Evolutionary conservation across 2,329 filamentous ascomycete species (phyloP).

Genomic region (Ilyonectria mors-panacis): DNA sequence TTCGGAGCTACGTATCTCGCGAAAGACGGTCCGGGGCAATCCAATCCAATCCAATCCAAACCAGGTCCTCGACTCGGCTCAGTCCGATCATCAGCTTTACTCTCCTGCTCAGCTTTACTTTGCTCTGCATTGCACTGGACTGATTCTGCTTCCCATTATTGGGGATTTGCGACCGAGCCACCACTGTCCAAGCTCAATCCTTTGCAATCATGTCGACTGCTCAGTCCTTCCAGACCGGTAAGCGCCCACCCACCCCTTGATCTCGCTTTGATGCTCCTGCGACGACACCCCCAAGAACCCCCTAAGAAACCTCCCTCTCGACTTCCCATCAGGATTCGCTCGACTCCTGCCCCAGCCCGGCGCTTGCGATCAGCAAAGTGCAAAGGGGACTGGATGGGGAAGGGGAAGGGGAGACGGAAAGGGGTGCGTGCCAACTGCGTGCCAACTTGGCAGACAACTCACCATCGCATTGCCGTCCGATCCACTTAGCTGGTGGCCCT

Average conservation of each 20-base stretch:
- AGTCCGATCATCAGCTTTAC: slow-evolving; percentile 29
- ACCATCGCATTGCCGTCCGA: slow-evolving; percentile 39
- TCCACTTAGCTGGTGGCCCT: slow-evolving; percentile 49
- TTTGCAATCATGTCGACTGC: slow-evolving; percentile 49
- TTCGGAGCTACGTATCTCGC: slow-evolving; percentile 44
- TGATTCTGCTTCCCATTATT: slow-evolving; percentile 24
- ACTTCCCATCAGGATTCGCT: slow-evolving; percentile 37
- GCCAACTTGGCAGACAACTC: slow-evolving; percentile 46
- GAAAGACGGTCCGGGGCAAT: slow-evolving; percentile 36
- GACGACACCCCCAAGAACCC: slow-evolving; percentile 33
- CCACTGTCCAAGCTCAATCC: slow-evolving; percentile 42
- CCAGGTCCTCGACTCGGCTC: slow-evolving; percentile 26
- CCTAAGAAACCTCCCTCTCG: slow-evolving; percentile 35
- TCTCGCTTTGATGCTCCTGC: slow-evolving; percentile 50
- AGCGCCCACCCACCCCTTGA: slow-evolving; percentile 48
- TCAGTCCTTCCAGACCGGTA: slow-evolving; percentile 47
- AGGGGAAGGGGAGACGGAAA: slow-evolving; percentile 34
- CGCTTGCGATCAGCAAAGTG: slow-evolving; percentile 41
- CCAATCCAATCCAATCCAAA: slow-evolving; percentile 29
- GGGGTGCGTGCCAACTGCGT: slow-evolving; percentile 30
- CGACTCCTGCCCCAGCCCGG: slow-evolving; percentile 38
- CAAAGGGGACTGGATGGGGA: slow-evolving; percentile 41
- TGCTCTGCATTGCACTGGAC: slow-evolving; percentile 32
- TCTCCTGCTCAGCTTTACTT: slow-evolving; percentile 37
- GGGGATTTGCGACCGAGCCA: slow-evolving; percentile 46